These are phyloP conservation scores for Plasmodium adleri DNA, from an alignment of 169 alveolate species.

Conservation along the genomic window DNA sequence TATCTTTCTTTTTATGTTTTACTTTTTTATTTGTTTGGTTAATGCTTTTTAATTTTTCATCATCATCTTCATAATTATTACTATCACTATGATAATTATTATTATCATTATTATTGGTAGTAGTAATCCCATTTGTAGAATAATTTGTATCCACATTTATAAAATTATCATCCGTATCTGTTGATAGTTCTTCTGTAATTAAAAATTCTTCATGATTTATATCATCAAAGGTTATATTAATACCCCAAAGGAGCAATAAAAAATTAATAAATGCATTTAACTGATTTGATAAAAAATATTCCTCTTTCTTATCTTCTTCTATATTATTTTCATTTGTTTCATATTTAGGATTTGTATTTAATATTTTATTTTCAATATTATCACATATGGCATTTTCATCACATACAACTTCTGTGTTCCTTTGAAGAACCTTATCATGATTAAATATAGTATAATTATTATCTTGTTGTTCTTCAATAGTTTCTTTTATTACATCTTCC, in stretches of 20 bases:
- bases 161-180: slow-evolving; percentile 27
- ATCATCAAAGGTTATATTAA: slow-evolving; percentile 30
- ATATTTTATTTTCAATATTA: background rate
- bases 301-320: background rate
- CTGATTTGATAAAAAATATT: background rate
- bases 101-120: no score
- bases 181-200: slow-evolving; percentile 59
- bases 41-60: no score
- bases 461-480: no score
- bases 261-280: slow-evolving; percentile 18
- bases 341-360: background rate
- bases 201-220: slow-evolving; percentile 23
- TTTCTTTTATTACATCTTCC: no score
- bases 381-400: background rate
- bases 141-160: no score
- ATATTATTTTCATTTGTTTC: background rate
- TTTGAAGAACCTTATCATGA: no score
- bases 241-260: slow-evolving; percentile 55
- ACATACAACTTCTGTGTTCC: background rate
- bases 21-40: no score
- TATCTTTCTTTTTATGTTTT: no score
- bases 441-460: no score
- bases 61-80: no score
- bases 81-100: no score
- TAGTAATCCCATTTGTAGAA: background rate